Base-by-base conservation (phyloP, 78 protist species). In the Bigelowiella natans region DNA sequence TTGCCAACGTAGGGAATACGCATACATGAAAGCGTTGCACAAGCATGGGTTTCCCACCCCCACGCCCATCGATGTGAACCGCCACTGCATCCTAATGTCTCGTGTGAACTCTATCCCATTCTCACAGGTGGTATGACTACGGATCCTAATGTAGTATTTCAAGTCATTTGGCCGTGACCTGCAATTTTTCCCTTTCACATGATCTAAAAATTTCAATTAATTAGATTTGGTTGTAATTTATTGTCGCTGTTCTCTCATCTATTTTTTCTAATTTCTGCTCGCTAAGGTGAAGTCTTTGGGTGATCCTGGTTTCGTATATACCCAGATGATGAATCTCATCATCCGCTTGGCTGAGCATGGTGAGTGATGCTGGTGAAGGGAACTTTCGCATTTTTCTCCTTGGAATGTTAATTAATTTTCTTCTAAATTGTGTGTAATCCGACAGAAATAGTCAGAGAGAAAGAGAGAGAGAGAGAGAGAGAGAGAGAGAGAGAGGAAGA, bases 11-110 rank as follows among this genome's bases (percentile, higher is more conserved):
- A 51, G 83, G 37, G 95, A 94, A 37, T 92, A 31, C 38, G 40
- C 88, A 30, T 94, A 63, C 87, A 94, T 94, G 95, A 83, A 34
- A 31, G 85, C 88, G 29, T 83, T 94, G 7, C 34, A 88, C 1
- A 40, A 89, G 0, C 39, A 91, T 38, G 86, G 39, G 39, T 94
- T 94, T 40, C 95, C 94, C 2, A 88, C 88, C 2, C 95, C 95
- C 2, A 83, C 40, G 2, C 92, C 94, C 1, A 38, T 92, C 30
- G 95, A 91, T n/a, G 36, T 31, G 28, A 92, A 90, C 86, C 2
- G 95, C 73, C 73, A 51, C 18, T 51, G 73, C 18, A 51, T 51
- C 18, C 34, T 51, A 7, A 51, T 51, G 73, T 51, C 73, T 26
- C 7, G 18, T 7, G 73, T 51, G 7, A 51, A 51, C 18, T 51